Evolutionary conservation across 495 filamentous ascomycete genomes (phyloP), one percentile per base, ranked within the genome.

Genomic region (Sphaerosporella brunnea): DNA sequence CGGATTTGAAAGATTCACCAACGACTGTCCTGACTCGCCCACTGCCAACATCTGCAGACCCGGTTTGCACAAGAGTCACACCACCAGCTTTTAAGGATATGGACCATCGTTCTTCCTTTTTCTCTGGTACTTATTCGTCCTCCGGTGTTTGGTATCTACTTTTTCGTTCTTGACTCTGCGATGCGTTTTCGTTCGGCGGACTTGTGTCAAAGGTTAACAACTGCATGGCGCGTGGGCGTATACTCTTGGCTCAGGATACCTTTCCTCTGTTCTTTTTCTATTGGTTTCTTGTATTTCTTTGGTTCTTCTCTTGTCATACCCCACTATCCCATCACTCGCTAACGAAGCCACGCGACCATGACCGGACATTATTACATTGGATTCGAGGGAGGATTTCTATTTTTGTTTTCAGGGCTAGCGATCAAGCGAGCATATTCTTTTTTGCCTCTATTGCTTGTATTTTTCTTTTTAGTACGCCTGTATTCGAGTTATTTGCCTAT

Each of bases 1-100:
- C 63, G 84, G 84, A 47, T 75, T 64, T 39, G 66, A 47, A 52
- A 63, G 46, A 19, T 58, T 35, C 23, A 28, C 39, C 23, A 47
- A 32, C 44, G 32, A 47, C 32, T 47, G 44, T 16, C 39, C 39
- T 5, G 39, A 43, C 5, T 43, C 39, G 4, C 39, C 39, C 5
- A 43, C 39, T 23, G 24, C 39, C 18, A 21, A 21, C 8, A 7
- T 9, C 24, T 7, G 39, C 24, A 43, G 39, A 25, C 20, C 20
- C 11, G 24, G 20, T 8, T 28, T 43, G 21, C 20, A 43, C 24
- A 23, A 28, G 39, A 43, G 39, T 24, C 39, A 43, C 24, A 43
- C 39, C 18, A 43, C 39, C 4, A 43, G 16, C 18, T 43, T 43
- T 24, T 43, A 16, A 43, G 35, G 28, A 32, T 32, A 32, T 13